A percentile compares a stretch with the other conserved stretches of the same genome.
These are phyloP conservation scores for Clarkia xantiana DNA, from an alignment of 345 rosid species.

Conservation along the genomic window DNA sequence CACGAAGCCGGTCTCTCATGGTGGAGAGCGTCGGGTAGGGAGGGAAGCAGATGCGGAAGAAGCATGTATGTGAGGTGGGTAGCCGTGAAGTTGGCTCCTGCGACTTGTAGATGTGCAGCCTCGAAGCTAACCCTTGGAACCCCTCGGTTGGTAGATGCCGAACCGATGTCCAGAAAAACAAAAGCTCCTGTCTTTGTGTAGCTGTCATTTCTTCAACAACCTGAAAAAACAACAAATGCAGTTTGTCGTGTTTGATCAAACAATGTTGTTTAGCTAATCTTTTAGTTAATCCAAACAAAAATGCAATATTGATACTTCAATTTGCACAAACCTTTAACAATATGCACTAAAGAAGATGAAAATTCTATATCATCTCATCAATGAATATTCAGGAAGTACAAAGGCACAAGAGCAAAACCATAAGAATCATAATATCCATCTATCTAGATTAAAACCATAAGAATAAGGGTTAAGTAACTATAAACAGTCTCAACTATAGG, in stretches of 20 bases:
- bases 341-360: too few species aligned
- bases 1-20: constrained; percentile 48
- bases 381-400: too few species aligned
- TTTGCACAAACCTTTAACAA: too few species aligned
- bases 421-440: too few species aligned
- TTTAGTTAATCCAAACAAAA: too few species aligned
- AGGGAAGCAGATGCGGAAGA: constrained; percentile 63
- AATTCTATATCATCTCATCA: too few species aligned
- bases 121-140: constrained; percentile 63
- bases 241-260: neutral
- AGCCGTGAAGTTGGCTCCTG: constrained; percentile 39
- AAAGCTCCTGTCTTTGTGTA: constrained; percentile 44
- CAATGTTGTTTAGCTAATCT: neutral
- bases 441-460: too few species aligned
- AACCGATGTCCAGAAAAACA: constrained; percentile 79
- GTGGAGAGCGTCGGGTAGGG: constrained; percentile 40
- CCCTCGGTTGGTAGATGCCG: constrained; percentile 86
- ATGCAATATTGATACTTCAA: too few species aligned
- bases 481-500: too few species aligned
- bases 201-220: constrained; percentile 54
- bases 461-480: too few species aligned
- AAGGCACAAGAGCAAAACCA: too few species aligned
- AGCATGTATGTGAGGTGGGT: constrained; percentile 83
- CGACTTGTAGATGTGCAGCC: constrained; percentile 50
- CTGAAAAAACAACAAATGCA: too few species aligned